Evolutionary conservation across 768 basidiomycete genomes (phyloP).

Genomic region (Pisolithus microcarpus): DNA sequence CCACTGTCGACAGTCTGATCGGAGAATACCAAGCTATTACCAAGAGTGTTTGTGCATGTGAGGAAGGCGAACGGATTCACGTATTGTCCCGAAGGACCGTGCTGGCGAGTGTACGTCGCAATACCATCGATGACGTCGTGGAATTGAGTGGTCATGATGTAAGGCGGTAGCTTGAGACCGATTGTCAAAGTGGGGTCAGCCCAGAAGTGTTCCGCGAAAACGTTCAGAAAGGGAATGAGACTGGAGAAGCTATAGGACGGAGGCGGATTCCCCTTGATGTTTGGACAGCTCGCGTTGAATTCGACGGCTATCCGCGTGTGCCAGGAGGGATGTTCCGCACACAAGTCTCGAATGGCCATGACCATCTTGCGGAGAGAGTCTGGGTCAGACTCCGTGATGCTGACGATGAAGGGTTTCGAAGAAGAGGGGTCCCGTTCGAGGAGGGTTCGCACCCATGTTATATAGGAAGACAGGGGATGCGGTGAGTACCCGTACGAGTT

Average conservation of each 20-base stretch:
- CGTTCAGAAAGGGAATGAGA: slow-evolving; percentile 47
- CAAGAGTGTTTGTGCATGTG: slow-evolving; percentile 77
- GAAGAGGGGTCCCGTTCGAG: slow-evolving; percentile 27
- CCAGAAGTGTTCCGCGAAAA: slow-evolving; percentile 43
- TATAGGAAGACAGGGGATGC: slow-evolving; percentile 57
- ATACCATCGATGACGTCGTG: slow-evolving; percentile 43
- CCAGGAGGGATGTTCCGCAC: slow-evolving; percentile 30
- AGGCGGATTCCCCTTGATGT: slow-evolving; percentile 56
- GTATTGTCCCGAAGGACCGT: slow-evolving; percentile 8
- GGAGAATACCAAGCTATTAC: slow-evolving; percentile 55
- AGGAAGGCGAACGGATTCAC: slow-evolving; percentile 60
- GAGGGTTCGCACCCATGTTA: slow-evolving; percentile 51
- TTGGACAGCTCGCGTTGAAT: slow-evolving; percentile 82
- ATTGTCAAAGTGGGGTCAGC: slow-evolving; percentile 52
- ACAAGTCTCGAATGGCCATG: slow-evolving; percentile 50
- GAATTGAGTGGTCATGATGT: slow-evolving; percentile 57
- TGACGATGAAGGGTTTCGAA: slow-evolving; percentile 70
- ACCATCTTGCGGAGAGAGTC: slow-evolving; percentile 50
- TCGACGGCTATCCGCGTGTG: slow-evolving; percentile 57
- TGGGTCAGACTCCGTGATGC: slow-evolving; percentile 60
- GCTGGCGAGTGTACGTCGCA: slow-evolving; percentile 28
- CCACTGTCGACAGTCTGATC: slow-evolving; percentile 37
- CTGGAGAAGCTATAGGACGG: slow-evolving; percentile 54
- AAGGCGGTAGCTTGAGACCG: slow-evolving; percentile 78
- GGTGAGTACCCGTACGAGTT: slow-evolving; percentile 90